Evolutionary conservation across 2,329 filamentous ascomycete species (phyloP), one percentile per base, ranked within the genome.

Genomic region (Penicillium sp.): DNA sequence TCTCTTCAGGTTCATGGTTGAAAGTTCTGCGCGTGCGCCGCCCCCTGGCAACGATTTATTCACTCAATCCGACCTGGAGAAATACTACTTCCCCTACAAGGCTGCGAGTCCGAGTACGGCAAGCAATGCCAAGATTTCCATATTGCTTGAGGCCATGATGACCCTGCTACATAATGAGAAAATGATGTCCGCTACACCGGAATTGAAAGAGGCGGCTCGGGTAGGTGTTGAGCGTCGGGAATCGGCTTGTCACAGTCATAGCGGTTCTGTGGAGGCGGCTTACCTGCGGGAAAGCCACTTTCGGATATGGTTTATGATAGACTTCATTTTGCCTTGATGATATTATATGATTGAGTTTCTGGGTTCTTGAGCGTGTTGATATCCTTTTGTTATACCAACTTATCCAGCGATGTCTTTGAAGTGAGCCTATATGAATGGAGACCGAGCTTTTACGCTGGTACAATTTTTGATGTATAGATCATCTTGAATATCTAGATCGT

Each of bases 61-160:
- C 18, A 79, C 70, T 4, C 78, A 81, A 57, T 45, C 67, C 0
- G 78, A 80, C 14, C 73, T 87, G 18, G 79, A 83, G 55, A 59
- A 77, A 41, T 86, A 85, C 64, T 92, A 85, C 68, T 79, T 91
- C 2, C 83, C 83, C 0, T 85, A 81, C 59, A 78, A 87, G 0
- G 88, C 89, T 1, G 86, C 83, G 54, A 84, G 81, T 0, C 76
- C 81, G 13, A 79, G 78, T 6, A 71, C 81, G 0, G 80, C 83
- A 18, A 88, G 91, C 58, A 92, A 94, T 62, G 86, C 87, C 27
- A 89, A 88, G 68, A 78, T 92, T 36, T 86, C 87, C 2, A 72
- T 92, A 9, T 70, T 89, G 29, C 74, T 91, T 0, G 90, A 93
- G 72, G 79, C 79, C 2, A 71, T 90, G 46, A 65, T 90, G 29